Evolutionary conservation across 176 grass and related monocot genomes (phyloP), one percentile per base, ranked within the genome.

Genomic region (Musa schizocarpa): DNA sequence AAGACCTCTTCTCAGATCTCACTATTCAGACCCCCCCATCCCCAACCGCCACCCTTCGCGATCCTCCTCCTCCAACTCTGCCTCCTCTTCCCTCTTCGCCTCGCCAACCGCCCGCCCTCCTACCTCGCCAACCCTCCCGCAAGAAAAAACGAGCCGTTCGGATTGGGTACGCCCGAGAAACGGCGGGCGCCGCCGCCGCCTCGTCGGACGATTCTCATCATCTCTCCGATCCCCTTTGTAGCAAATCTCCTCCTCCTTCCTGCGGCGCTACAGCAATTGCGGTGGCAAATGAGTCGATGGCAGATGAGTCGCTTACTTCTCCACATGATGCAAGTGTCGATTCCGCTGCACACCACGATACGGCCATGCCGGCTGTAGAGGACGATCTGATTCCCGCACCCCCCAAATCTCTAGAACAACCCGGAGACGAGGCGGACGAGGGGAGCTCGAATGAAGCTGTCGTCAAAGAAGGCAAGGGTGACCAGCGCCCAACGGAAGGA

Each of bases 1-100:
- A 94, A 78, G 90, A 98, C 58, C 90, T 98, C 52, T 98, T 98
- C 88, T 98, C 95, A 13, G 95, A 98, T 87, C 95, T 98, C 82
- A 93, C 95, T 34, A 80, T 98, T 55, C 86, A 87, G 34, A 17
- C 72, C 43, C 90, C 84, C 6, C 52, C 77, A 48, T 73, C 84
- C 48, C 55, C 81, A 14, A 59, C 67, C 9, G 65, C 77, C 52
- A 66, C 78, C 13, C 81, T 77, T 34, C 78, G 71, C 25, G 64
- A 74, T 53, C 57, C 80, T 27, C 50, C 72, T 14, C 10, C 72
- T 14, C 9, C 34, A 43, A 6, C 4, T 43, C 73, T n/a, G 26
- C 80, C 11, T 16, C 68, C 9, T 73, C 76, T 11, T 23, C 68
- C 1, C 43, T 1, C 12, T 74, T 86, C n/a, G 78, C 84, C 9